phyloP scores from a whole-genome alignment of 768 basidiomycete species.

The Hemileccinum rubropunctum region DNA sequence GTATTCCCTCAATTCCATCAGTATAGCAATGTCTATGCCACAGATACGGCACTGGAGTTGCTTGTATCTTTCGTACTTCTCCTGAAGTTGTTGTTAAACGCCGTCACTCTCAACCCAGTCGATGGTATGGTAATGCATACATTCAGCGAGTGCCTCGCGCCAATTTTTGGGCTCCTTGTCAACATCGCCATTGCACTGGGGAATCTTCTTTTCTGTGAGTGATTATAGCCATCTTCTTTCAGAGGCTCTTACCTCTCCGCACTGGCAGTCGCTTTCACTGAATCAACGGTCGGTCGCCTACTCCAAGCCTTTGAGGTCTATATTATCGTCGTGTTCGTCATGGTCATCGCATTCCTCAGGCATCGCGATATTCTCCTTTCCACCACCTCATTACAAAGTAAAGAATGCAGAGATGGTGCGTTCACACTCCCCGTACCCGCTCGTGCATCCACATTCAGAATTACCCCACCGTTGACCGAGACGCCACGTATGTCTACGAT shows the following conservation, averaged over 20 bases:
- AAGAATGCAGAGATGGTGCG: neutral
- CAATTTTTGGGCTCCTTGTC: constrained; percentile 51
- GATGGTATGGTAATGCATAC: constrained; percentile 40
- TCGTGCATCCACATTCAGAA: constrained; percentile 26
- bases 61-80: constrained; percentile 57
- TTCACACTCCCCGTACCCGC: constrained; percentile 24
- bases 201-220: constrained; percentile 57
- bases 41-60: constrained; percentile 57
- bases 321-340: constrained; percentile 55
- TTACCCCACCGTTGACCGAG: constrained; percentile 19
- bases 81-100: constrained; percentile 60
- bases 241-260: constrained; percentile 8
- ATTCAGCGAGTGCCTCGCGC: constrained; percentile 44
- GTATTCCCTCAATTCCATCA: constrained; percentile 36
- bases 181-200: constrained; percentile 54
- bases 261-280: constrained; percentile 71
- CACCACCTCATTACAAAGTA: neutral
- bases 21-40: constrained; percentile 51
- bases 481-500: constrained; percentile 27
- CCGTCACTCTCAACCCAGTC: constrained; percentile 39
- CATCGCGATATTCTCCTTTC: constrained; percentile 10
- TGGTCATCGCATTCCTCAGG: constrained; percentile 43
- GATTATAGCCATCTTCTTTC: neutral
- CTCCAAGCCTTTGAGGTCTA: constrained; percentile 62
- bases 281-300: constrained; percentile 67